Conservation (phyloP, 208 protist genomes). For the Crithidia expoeki region DNA sequence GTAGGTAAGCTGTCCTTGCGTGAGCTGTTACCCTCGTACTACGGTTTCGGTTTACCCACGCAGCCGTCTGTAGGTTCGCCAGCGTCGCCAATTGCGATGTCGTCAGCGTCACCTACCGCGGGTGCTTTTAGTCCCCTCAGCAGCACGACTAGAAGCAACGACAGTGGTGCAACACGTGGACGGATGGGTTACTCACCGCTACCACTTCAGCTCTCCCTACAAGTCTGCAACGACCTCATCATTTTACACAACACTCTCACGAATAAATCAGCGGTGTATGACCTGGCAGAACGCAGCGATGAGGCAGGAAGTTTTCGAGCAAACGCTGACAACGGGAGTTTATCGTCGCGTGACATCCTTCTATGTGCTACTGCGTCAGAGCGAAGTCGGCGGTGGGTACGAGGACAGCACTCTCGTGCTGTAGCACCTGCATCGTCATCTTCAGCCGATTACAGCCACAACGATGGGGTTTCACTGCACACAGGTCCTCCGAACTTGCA, state of each 20-base stretch:
- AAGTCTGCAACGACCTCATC: conserved; percentile 58
- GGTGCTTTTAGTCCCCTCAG: neutral
- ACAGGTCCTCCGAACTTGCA: no score
- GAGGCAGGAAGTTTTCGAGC: neutral
- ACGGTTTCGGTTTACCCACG: neutral
- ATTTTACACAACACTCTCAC: conserved; percentile 41
- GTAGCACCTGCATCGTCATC: neutral
- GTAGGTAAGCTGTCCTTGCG: conserved; percentile 23
- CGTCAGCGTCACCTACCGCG: conserved; percentile 17
- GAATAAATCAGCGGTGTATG: conserved; percentile 42
- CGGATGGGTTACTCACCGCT: neutral
- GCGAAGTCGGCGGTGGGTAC: neutral
- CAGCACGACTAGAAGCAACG: conserved; percentile 1
- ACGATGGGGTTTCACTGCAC: no score
- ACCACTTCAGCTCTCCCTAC: conserved; percentile 32
- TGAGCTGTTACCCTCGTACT: conserved; percentile 12
- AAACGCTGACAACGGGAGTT: no score
- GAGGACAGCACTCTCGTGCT: neutral
- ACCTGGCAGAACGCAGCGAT: conserved; percentile 25
- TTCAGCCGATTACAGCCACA: no score
- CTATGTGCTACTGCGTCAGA: conserved; percentile 11
- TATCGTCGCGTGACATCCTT: conserved; percentile 1
- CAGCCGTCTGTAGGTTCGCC: neutral
- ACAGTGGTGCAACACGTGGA: neutral
- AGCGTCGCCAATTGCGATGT: neutral